Conservation (phyloP, 169 alveolate species). For the Cryptosporidium andersoni region DNA sequence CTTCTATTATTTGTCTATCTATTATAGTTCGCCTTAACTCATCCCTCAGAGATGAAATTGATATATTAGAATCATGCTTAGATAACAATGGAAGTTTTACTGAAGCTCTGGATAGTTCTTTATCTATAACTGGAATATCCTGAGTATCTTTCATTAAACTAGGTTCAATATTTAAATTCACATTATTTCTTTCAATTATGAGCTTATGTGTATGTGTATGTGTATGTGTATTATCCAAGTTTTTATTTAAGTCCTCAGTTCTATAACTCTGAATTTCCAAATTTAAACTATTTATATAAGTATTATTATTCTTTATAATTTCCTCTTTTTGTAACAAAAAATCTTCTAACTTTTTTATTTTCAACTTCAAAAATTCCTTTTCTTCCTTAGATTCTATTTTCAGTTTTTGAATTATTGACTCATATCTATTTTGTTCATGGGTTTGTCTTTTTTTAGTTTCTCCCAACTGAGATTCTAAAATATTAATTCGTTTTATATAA, state of each 20-base stretch:
- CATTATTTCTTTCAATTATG: not conserved
- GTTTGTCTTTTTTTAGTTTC: conserved; percentile 60
- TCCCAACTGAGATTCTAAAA: conserved; percentile 31
- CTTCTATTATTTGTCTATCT: conserved; percentile 48
- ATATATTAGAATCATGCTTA: not conserved
- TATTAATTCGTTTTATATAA: conserved; percentile 34
- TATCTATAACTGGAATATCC: not conserved
- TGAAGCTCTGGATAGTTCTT: not conserved
- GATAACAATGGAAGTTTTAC: not conserved
- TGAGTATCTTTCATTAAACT: too few species aligned
- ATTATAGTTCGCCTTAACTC: conserved; percentile 20
- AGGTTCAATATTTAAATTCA: not conserved
- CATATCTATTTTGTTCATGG: conserved; percentile 26
- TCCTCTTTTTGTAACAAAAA: not conserved
- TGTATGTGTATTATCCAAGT: conserved; percentile 16
- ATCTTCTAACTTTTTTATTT: conserved; percentile 7
- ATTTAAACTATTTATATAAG: not conserved
- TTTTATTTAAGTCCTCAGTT: not conserved
- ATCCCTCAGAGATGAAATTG: conserved; percentile 10
- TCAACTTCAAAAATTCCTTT: not conserved
- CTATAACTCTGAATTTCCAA: conserved; percentile 10
- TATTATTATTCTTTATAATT: not conserved
- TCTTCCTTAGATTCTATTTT: conserved; percentile 21
- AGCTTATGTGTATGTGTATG: not conserved
- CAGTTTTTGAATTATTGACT: conserved; percentile 18